These are phyloP conservation scores for Spathaspora boniae DNA, from an alignment of 805 yeast genomes.

Conservation along the genomic window DNA sequence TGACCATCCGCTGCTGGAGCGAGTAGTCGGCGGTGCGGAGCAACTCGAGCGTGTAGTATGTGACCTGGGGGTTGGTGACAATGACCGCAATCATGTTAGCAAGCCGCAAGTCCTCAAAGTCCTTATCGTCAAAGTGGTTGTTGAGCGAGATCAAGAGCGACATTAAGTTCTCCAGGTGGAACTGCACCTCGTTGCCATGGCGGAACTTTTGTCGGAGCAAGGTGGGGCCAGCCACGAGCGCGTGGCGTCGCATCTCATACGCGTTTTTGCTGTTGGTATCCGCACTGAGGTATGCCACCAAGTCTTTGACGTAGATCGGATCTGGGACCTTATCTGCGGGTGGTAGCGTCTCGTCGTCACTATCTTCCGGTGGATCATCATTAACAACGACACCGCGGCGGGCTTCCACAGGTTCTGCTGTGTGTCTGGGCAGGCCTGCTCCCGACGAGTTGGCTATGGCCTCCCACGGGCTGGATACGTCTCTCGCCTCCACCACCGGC, in stretches of 20 bases:
- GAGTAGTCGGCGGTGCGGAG: slow-evolving; percentile 75
- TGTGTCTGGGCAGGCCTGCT: too few relatives aligned
- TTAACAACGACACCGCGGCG: too few relatives aligned
- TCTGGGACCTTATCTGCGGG: slow-evolving; percentile 40
- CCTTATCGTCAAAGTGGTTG: slow-evolving; percentile 52
- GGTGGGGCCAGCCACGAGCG: slow-evolving; percentile 51
- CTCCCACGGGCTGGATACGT: slow-evolving; percentile 19
- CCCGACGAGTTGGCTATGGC: neutral
- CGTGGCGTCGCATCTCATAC: slow-evolving; percentile 47
- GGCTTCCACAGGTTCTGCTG: too few relatives aligned
- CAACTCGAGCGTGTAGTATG: slow-evolving; percentile 44
- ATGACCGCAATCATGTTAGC: slow-evolving; percentile 63
- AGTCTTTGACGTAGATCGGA: slow-evolving; percentile 73
- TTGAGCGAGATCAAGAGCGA: slow-evolving; percentile 48
- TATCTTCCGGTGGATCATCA: slow-evolving; percentile 3
- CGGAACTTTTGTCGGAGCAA: slow-evolving; percentile 58
- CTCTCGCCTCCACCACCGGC: slow-evolving; percentile 8
- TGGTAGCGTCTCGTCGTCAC: slow-evolving; percentile 31
- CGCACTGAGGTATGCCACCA: slow-evolving; percentile 52
- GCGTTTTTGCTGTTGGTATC: slow-evolving; percentile 44
- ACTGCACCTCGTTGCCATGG: slow-evolving; percentile 46
- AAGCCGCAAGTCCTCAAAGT: slow-evolving; percentile 66
- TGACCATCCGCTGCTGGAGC: slow-evolving; percentile 67
- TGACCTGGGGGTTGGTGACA: slow-evolving; percentile 43
- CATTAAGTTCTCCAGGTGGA: slow-evolving; percentile 54